Evolutionary conservation across 2,329 filamentous ascomycete genomes (phyloP).

Genomic region (Colletotrichum lentis): DNA sequence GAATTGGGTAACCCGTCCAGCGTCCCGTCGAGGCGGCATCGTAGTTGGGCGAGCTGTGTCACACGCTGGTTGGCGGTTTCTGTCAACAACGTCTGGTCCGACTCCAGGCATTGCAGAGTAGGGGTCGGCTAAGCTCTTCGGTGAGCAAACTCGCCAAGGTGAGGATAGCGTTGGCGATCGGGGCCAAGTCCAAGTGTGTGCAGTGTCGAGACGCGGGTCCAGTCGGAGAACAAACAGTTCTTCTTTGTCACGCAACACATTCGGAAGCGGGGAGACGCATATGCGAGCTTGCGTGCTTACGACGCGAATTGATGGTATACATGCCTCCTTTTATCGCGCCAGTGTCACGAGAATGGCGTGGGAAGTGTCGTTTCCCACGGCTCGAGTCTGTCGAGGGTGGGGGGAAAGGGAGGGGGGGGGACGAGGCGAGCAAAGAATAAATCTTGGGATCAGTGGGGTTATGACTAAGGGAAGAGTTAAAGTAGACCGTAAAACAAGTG

Average conservation of each 20-base stretch:
- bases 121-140: constrained; percentile 2
- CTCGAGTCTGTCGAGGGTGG: background rate
- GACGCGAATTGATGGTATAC: background rate
- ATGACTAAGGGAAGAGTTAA: too few relatives aligned
- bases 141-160: background rate
- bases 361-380: background rate
- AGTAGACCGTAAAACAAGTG: too few relatives aligned
- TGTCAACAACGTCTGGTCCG: background rate
- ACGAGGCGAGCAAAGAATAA: constrained; percentile 8
- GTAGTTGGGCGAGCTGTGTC: background rate
- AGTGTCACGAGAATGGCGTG: too few relatives aligned
- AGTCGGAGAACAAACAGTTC: background rate
- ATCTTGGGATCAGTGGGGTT: too few relatives aligned
- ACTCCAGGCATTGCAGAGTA: background rate
- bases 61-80: background rate
- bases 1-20: background rate
- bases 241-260: background rate
- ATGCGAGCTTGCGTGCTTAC: constrained; percentile 1
- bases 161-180: background rate
- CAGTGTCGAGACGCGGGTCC: background rate
- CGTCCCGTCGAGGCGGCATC: background rate
- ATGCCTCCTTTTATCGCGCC: too few relatives aligned
- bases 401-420: too few relatives aligned
- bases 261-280: background rate
- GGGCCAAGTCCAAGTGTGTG: background rate